These are phyloP conservation scores for Escallonia rubra DNA, from an alignment of 129 eudicot species.

Conservation along the genomic window DNA sequence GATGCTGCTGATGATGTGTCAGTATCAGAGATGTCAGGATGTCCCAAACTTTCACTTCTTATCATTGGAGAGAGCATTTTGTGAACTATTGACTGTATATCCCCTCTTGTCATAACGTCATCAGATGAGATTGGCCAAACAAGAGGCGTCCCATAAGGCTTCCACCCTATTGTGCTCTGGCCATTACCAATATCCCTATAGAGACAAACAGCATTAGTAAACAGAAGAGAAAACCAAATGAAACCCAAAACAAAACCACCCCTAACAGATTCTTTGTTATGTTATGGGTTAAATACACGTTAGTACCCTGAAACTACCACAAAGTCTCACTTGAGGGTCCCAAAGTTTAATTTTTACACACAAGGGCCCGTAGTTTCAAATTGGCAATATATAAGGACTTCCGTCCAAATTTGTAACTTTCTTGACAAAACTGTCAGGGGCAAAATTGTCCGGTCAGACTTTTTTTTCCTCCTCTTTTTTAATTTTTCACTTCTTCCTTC, in stretches of 20 bases:
- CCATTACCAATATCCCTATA: constrained; percentile 55
- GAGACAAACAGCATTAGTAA: neutral
- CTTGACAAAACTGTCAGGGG: too few species aligned
- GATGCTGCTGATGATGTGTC: constrained; percentile 32
- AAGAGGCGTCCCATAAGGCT: constrained; percentile 89
- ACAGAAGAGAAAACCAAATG: neutral
- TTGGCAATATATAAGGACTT: too few species aligned
- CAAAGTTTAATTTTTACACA: too few species aligned
- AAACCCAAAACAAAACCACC: neutral
- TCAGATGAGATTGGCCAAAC: constrained; percentile 71
- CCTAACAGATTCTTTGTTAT: too few species aligned
- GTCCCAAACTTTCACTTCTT: constrained; percentile 26
- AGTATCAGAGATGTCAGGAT: constrained; percentile 20
- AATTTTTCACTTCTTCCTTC: too few species aligned
- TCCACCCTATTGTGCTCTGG: constrained; percentile 67
- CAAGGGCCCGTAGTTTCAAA: too few species aligned
- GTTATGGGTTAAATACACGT: too few species aligned
- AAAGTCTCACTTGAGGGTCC: too few species aligned
- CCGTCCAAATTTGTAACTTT: too few species aligned
- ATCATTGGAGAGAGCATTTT: constrained; percentile 84
- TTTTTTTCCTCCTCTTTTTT: too few species aligned
- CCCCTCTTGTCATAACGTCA: constrained; percentile 74
- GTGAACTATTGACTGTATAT: constrained; percentile 73
- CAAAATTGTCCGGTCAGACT: too few species aligned
- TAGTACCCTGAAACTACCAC: too few species aligned